These are phyloP conservation scores for Naganishia vaughanmartiniae DNA, from an alignment of 768 basidiomycete species.

Conservation along the genomic window DNA sequence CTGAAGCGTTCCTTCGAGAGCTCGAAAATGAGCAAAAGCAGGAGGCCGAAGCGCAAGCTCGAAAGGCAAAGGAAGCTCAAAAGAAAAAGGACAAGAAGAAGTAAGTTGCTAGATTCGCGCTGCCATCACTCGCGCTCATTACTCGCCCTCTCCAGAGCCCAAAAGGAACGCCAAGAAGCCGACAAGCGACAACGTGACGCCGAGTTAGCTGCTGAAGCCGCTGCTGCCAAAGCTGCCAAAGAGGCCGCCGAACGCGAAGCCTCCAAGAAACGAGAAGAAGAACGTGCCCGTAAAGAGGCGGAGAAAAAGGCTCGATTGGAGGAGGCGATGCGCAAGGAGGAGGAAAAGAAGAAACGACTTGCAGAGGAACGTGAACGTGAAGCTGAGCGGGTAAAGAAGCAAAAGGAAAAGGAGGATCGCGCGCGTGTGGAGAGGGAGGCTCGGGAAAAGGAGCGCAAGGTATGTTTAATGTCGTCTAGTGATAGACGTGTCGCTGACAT, in stretches of 20 bases:
- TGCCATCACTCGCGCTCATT: constrained; percentile 21
- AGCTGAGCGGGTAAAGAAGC: constrained; percentile 68
- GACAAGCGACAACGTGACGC: constrained; percentile 79
- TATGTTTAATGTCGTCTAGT: constrained; percentile 67
- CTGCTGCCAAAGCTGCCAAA: constrained; percentile 70
- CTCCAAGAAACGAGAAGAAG: constrained; percentile 80
- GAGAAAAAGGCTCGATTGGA: constrained; percentile 54
- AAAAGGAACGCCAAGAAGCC: constrained; percentile 89
- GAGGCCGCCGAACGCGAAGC: constrained; percentile 75
- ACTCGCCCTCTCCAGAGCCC: constrained; percentile 60
- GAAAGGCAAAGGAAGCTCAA: constrained; percentile 89
- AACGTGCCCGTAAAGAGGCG: constrained; percentile 72
- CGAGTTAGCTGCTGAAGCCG: constrained; percentile 82
- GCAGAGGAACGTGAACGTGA: constrained; percentile 53
- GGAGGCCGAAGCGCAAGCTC: constrained; percentile 79
- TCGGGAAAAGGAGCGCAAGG: constrained; percentile 51
- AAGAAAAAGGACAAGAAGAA: constrained; percentile 99
- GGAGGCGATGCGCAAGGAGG: constrained; percentile 71
- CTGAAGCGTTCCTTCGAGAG: constrained; percentile 86
- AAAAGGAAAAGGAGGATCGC: constrained; percentile 55
- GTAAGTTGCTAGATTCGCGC: constrained; percentile 55
- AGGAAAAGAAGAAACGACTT: constrained; percentile 64
- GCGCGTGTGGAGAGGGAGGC: constrained; percentile 48
- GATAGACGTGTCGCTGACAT: constrained; percentile 58
- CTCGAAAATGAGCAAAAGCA: constrained; percentile 88